Percentiles rank a stretch among this genome's conserved stretches.
These are phyloP conservation scores for Alternaria angustiovoidea DNA, from an alignment of 2,329 filamentous ascomycete genomes.

Conservation along the genomic window DNA sequence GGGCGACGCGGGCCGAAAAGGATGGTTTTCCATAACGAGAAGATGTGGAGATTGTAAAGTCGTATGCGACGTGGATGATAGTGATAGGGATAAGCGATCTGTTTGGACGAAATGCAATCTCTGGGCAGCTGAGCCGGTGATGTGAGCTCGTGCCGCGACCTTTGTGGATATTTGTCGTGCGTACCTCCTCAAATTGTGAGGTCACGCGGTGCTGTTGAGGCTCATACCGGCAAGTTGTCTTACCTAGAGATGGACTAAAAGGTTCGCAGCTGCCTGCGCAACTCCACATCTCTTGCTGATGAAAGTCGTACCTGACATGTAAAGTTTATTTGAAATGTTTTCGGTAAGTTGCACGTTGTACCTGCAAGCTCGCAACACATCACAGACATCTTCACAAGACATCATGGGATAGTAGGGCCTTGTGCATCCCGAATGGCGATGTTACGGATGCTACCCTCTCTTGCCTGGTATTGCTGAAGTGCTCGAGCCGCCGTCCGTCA, in stretches of 20 bases:
- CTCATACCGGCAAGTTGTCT: conserved; percentile 36
- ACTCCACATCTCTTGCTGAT: not conserved
- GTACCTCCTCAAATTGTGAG: conserved; percentile 27
- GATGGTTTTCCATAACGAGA: conserved; percentile 30
- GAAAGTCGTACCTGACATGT: not conserved
- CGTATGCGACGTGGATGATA: not conserved
- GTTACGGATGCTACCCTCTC: too few relatives aligned
- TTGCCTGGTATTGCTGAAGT: not conserved
- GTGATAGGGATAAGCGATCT: conserved; percentile 5
- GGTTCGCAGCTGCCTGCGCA: conserved; percentile 14
- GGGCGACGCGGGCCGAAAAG: conserved; percentile 39
- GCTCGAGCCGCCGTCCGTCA: not conserved
- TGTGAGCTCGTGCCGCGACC: conserved; percentile 37
- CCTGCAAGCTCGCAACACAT: not conserved
- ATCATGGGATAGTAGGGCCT: not conserved
- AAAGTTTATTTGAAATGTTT: not conserved
- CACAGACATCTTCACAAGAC: not conserved
- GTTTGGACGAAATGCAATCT: conserved; percentile 4
- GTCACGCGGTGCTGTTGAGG: conserved; percentile 34
- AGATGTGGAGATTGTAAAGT: conserved; percentile 3
- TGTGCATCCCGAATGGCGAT: not conserved
- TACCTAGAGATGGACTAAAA: conserved; percentile 14
- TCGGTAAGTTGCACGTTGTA: not conserved
- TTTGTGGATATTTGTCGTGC: conserved; percentile 26
- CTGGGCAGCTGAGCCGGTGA: conserved; percentile 20